These are phyloP conservation scores for Mortierella sp. DNA, from an alignment of 371 early-diverging fungal species.

Conservation along the genomic window DNA sequence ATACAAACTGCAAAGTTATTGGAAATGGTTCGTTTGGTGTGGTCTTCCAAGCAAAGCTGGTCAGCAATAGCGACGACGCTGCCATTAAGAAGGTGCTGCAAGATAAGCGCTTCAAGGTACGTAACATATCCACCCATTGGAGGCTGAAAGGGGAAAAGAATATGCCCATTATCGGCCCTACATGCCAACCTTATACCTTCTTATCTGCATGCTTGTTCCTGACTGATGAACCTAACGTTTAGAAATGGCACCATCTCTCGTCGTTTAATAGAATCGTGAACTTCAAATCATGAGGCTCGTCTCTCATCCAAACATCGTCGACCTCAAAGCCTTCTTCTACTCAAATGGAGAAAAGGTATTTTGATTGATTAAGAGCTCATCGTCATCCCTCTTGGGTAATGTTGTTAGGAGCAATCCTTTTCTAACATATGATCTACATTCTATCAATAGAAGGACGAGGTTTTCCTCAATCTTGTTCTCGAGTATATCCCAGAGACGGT, in stretches of 20 bases:
- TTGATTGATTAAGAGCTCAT: background rate
- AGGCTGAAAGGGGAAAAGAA: background rate
- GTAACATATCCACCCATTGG: background rate
- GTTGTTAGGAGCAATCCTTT: background rate
- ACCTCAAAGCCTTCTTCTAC: constrained; percentile 90
- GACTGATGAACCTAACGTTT: constrained; percentile 10
- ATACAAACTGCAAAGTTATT: constrained; percentile 89
- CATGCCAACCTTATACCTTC: background rate
- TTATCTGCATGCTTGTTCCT: constrained; percentile 1
- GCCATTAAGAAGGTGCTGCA: constrained; percentile 98
- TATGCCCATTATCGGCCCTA: background rate
- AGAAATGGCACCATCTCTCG: constrained; percentile 6
- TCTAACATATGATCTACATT: background rate
- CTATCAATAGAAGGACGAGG: constrained; percentile 81
- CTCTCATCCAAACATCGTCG: constrained; percentile 90
- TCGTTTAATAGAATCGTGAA: constrained; percentile 86
- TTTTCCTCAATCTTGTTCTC: constrained; percentile 92
- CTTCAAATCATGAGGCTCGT: constrained; percentile 95
- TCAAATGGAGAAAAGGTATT: constrained; percentile 83
- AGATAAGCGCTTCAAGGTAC: constrained; percentile 96
- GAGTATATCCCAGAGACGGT: constrained; percentile 97
- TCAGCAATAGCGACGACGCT: constrained; percentile 79
- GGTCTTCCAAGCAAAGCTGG: constrained; percentile 94
- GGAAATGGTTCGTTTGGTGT: constrained; percentile 98
- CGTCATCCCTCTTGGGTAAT: background rate